These are phyloP conservation scores for Penicillium paradoxum DNA, from an alignment of 495 filamentous ascomycete genomes.

Conservation along the genomic window DNA sequence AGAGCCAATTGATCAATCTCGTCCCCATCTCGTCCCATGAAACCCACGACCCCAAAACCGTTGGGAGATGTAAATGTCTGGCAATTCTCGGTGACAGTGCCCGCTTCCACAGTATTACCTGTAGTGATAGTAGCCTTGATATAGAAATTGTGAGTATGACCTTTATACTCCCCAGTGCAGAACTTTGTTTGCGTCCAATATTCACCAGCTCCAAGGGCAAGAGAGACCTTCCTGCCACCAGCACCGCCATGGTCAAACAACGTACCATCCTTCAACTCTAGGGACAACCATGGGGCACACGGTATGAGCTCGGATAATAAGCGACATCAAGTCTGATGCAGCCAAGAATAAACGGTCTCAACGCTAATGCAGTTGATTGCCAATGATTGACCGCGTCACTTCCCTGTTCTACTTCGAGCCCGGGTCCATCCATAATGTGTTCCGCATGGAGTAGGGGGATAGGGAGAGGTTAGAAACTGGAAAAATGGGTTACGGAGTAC, in stretches of 20 bases:
- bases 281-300: neutral
- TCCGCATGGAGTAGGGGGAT: no score
- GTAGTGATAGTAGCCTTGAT: conserved; percentile 48
- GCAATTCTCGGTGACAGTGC: conserved; percentile 47
- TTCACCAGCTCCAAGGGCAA: conserved; percentile 45
- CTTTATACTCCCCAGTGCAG: conserved; percentile 47
- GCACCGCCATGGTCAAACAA: conserved; percentile 50
- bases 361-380: neutral
- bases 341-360: neutral
- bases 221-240: conserved; percentile 40
- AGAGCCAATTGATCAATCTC: conserved; percentile 58
- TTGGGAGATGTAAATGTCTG: conserved; percentile 41
- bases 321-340: neutral
- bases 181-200: conserved; percentile 46
- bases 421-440: no score
- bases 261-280: conserved; percentile 44
- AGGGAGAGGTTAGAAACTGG: no score
- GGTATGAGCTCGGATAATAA: neutral
- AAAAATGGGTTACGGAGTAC: no score
- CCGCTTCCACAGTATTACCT: conserved; percentile 45
- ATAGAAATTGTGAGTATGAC: conserved; percentile 52
- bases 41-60: conserved; percentile 56
- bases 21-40: conserved; percentile 51
- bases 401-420: neutral
- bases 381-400: conserved; percentile 1